Base-by-base conservation (phyloP, 2,329 filamentous ascomycete genomes). In the Talaromyces sp. region DNA sequence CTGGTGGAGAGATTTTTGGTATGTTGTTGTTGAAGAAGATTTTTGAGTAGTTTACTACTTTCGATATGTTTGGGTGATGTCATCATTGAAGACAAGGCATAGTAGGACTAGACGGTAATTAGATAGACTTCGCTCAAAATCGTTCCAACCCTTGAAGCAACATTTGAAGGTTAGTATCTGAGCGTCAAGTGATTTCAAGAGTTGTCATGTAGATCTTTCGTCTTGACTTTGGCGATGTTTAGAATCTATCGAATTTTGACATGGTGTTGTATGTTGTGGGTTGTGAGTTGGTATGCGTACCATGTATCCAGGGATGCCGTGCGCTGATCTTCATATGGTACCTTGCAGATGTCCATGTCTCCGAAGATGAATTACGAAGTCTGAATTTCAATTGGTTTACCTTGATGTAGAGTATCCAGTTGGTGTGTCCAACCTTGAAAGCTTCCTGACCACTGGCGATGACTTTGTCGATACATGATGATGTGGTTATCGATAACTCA, bases 21-120 rank as follows among this genome's bases (percentile, higher is more conserved):
- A 45, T 63, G 45, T 33, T 66, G 19, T 57, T 67, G 50, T 35
- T 67, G 63, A 50, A 66, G 22, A 67, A 66, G 43, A 22, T 67
- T 35, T 66, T 67, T 67, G 66, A 45, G 11, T 67, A 63, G 27
- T 27, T 33, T 13, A 14, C 37, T 33, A 43, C 37, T 27, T n/a
- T 39, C 5, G 1, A 5, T 24, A 22, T 31, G 14, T 59, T 24
- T 19, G 19, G 33, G 19, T 54, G 14, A 19, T 47, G 27, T 9
- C 33, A 56, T 56, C 52, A 24, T 56, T 52, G 27, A 16, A 52
- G 49, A 52, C 49, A 24, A 22, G 24, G 27, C 24, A 19, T 33
- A n/a, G 11, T 11, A n/a, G 24, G 39, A 24, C 43, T 62, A 56
- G 60, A 62, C 22, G 10, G 45, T 16, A 33, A 39, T 61, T 37